These are phyloP conservation scores for Phytomonas serpens DNA, from an alignment of 208 protist species.

Conservation along the genomic window DNA sequence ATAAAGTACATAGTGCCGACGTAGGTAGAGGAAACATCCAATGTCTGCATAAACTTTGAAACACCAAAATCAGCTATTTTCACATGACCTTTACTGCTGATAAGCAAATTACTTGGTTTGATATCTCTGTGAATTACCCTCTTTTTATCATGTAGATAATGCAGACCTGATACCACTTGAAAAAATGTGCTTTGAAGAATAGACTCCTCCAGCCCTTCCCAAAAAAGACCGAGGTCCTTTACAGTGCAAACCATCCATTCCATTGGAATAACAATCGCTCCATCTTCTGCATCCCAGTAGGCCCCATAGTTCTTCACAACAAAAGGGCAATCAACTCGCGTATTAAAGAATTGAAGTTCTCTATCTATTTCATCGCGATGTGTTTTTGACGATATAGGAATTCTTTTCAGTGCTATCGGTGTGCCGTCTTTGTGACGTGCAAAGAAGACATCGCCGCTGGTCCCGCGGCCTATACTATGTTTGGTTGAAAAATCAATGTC, in stretches of 20 bases:
- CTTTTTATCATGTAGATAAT: slow-evolving; percentile 81
- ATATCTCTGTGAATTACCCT: slow-evolving; percentile 94
- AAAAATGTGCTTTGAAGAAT: slow-evolving; percentile 79
- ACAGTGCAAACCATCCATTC: slow-evolving; percentile 89
- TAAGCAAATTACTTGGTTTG: slow-evolving; percentile 96
- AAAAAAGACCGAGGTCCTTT: slow-evolving; percentile 73
- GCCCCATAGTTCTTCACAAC: slow-evolving; percentile 87
- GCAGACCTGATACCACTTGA: slow-evolving; percentile 76
- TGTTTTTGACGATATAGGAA: slow-evolving; percentile 81
- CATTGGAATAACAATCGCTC: slow-evolving; percentile 83
- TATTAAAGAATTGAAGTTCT: slow-evolving; percentile 79
- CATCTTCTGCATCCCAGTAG: slow-evolving; percentile 80
- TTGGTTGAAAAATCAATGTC: slow-evolving; percentile 64
- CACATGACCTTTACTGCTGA: slow-evolving; percentile 85
- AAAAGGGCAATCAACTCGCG: slow-evolving; percentile 59
- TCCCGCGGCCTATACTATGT: slow-evolving; percentile 58
- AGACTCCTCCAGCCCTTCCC: slow-evolving; percentile 71
- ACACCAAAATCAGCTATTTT: slow-evolving; percentile 94
- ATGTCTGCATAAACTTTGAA: slow-evolving; percentile 80
- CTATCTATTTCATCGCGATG: slow-evolving; percentile 83
- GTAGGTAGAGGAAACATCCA: slow-evolving; percentile 84
- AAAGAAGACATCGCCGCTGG: slow-evolving; percentile 73
- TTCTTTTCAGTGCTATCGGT: slow-evolving; percentile 75
- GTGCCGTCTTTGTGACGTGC: slow-evolving; percentile 60
- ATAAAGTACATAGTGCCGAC: slow-evolving; percentile 95